A percentile compares a stretch with the other conserved stretches of the same genome.
phyloP scores from a whole-genome alignment of 1,139 yeast species.

The Lodderomyces elongisporus region DNA sequence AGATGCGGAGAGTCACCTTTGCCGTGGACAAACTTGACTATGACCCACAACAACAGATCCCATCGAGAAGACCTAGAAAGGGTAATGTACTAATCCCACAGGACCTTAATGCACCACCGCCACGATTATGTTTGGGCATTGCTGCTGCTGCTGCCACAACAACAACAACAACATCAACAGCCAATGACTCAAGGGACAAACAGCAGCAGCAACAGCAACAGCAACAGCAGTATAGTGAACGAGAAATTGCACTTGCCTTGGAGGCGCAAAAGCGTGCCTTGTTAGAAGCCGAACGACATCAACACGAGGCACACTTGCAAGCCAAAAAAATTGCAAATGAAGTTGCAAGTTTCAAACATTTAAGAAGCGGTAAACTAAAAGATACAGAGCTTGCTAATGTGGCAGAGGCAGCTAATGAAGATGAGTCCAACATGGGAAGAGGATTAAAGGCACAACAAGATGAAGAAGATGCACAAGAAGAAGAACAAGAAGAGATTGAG shows the following conservation, averaged over 20 bases:
- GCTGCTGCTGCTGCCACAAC: too few species aligned
- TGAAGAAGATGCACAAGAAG: constrained; percentile 17
- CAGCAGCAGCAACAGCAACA: constrained; percentile 5
- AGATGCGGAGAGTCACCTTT: constrained; percentile 67
- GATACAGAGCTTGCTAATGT: constrained; percentile 8
- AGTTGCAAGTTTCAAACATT: constrained; percentile 39
- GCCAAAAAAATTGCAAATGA: constrained; percentile 67
- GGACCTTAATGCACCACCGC: constrained; percentile 58
- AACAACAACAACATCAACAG: constrained; percentile 22
- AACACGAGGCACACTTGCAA: constrained; percentile 67
- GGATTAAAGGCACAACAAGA: constrained; percentile 10
- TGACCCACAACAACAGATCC: constrained; percentile 96
- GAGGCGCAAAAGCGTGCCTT: constrained; percentile 53
- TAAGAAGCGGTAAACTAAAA: constrained; percentile 10
- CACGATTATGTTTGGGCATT: constrained; percentile 62
- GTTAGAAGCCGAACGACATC: constrained; percentile 64
- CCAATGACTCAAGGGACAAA: background rate
- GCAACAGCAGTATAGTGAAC: constrained; percentile 33
- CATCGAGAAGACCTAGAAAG: constrained; percentile 74
- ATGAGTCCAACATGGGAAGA: constrained; percentile 7
- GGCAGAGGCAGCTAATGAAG: constrained; percentile 18
- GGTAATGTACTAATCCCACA: constrained; percentile 80
- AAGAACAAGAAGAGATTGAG: constrained; percentile 15
- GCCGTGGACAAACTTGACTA: constrained; percentile 61
- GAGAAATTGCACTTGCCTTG: constrained; percentile 49